Conservation (phyloP, 2,329 filamentous ascomycete species). For the Chaetothyriales sp. region DNA sequence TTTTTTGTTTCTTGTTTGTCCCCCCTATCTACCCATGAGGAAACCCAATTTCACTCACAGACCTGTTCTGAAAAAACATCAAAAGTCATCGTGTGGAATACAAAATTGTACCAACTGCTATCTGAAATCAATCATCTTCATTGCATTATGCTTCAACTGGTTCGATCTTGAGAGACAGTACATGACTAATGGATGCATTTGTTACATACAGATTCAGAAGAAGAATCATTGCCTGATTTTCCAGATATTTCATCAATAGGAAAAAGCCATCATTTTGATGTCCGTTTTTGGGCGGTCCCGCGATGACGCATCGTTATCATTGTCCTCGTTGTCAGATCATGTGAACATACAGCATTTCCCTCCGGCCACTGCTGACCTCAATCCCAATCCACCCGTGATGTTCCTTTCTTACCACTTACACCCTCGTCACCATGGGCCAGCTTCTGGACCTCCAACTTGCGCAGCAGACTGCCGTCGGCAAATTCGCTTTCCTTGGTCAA, state of each 20-base stretch:
- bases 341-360: too few species aligned
- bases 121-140: conserved; percentile 31
- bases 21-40: conserved; percentile 33
- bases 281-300: too few species aligned
- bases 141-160: background rate
- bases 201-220: background rate
- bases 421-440: background rate
- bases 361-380: background rate
- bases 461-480: conserved; percentile 32
- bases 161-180: background rate
- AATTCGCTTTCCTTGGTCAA: conserved; percentile 29
- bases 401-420: background rate
- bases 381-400: background rate
- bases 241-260: too few species aligned
- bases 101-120: conserved; percentile 34
- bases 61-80: conserved; percentile 55
- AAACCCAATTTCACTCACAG: conserved; percentile 41
- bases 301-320: too few species aligned
- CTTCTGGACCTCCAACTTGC: conserved; percentile 20
- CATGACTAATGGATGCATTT: background rate
- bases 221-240: too few species aligned
- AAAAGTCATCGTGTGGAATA: conserved; percentile 33
- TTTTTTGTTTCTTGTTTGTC: conserved; percentile 9
- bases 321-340: too few species aligned
- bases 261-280: too few species aligned